A percentile compares a stretch with the other conserved stretches of the same genome.
Evolutionary conservation across 768 basidiomycete species (phyloP).

Genomic region (Boletellus sp.): DNA sequence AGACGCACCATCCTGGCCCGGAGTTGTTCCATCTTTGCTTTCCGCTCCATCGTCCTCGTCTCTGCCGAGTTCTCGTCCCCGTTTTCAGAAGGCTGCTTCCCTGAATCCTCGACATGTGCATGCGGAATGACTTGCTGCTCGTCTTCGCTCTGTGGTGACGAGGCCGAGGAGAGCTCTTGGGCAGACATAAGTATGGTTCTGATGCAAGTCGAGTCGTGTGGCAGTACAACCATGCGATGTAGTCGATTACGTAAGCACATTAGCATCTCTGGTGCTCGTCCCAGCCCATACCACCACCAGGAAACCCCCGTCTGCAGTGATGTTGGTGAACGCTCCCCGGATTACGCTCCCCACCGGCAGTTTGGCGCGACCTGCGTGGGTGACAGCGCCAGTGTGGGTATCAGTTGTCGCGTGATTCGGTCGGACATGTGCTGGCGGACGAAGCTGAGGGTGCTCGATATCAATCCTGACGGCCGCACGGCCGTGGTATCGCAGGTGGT

Average conservation of each 20-base stretch:
- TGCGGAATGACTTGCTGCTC: neutral
- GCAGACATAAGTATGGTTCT: constrained; percentile 14
- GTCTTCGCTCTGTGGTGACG: constrained; percentile 1
- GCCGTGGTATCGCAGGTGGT: too few species aligned
- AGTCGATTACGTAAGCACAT: constrained; percentile 11
- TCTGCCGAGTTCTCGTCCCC: constrained; percentile 15
- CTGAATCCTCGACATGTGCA: constrained; percentile 23
- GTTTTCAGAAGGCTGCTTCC: constrained; percentile 25
- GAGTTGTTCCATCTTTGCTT: constrained; percentile 72
- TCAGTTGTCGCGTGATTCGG: too few species aligned
- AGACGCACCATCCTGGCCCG: constrained; percentile 68
- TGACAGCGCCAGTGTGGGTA: too few species aligned
- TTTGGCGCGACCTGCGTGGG: too few species aligned
- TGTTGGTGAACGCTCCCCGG: too few species aligned
- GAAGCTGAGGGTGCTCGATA: too few species aligned
- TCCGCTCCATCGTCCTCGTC: constrained; percentile 57
- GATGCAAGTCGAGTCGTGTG: neutral
- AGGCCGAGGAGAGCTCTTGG: constrained; percentile 1
- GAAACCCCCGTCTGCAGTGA: too few species aligned
- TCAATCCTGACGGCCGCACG: too few species aligned
- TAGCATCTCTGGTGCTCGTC: too few species aligned
- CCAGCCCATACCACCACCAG: too few species aligned
- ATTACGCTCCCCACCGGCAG: too few species aligned
- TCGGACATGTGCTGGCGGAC: too few species aligned
- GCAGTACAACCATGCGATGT: neutral